Evolutionary conservation across 768 basidiomycete genomes (phyloP), one percentile per base, ranked within the genome.

Genomic region (Tricholoma matsutake): DNA sequence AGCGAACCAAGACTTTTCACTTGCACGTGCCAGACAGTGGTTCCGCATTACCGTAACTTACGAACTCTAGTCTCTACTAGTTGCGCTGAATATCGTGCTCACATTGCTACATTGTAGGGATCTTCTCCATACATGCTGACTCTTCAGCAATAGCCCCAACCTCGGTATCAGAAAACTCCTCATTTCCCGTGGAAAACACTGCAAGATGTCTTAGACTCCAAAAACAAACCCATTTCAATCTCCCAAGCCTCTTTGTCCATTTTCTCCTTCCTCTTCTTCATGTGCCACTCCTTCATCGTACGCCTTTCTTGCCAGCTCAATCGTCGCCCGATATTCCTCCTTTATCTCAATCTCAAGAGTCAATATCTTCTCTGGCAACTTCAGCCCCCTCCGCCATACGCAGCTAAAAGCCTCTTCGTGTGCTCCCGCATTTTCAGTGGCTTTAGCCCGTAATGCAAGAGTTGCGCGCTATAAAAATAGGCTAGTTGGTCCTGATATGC

Each of bases 401-500:
- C 64, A 16, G 47, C 58, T n/a, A 67, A 61, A 41, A 73, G 65
- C n/a, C 63, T 58, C 55, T 71, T 73, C 29, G 71, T 70, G 1
- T 66, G 49, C 4, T 65, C 66, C 52, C 64, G 65, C 13, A 66
- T 68, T 63, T 71, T 72, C n/a, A 62, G 62, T 29, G 61, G 60
- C 57, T 67, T 67, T 13, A 73, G 60, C 4, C 71, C 72, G 55
- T 75, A 70, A 54, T 72, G 71, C 13, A 68, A 13, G 14, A 71
- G 63, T 53, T 75, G 72, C 8, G 68, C 68, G 41, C 58, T 22
- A 54, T 73, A 73, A 51, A 71, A 73, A 31, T 70, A 65, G 4
- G 52, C 62, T 8, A 66, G 63, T 10, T 47, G 60, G 52, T 72
- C 72, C 52, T 66, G 63, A 59, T 68, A 67, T 1, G 66, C 61